Percentiles rank a stretch among this genome's conserved stretches.
phyloP scores from a whole-genome alignment of 2,329 filamentous ascomycete species.

The Penicillium sp. region DNA sequence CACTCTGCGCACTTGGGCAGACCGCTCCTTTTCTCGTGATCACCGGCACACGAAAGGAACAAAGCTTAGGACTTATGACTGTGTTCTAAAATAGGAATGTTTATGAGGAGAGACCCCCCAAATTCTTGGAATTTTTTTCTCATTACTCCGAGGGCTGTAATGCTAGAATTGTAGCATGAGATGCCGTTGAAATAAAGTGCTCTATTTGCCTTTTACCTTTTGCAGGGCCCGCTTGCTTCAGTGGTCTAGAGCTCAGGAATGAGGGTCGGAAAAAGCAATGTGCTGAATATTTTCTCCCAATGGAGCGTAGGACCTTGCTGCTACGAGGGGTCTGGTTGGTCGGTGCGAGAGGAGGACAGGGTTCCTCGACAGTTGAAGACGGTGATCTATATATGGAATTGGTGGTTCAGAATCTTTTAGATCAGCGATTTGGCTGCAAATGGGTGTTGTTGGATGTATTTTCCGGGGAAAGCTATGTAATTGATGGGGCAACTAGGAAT shows the following conservation, averaged over 20 bases:
- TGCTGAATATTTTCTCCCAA: neutral
- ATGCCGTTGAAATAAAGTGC: constrained; percentile 20
- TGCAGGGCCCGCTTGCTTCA: constrained; percentile 7
- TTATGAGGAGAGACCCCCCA: neutral
- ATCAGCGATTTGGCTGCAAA: neutral
- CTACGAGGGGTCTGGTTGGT: neutral
- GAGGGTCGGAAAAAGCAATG: constrained; percentile 6
- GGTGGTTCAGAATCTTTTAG: neutral
- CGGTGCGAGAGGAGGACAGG: neutral
- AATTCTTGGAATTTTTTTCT: neutral
- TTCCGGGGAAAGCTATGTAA: neutral
- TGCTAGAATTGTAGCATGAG: neutral
- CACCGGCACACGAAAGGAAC: neutral
- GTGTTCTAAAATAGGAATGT: neutral
- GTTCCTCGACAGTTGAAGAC: neutral
- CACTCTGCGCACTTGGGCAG: neutral
- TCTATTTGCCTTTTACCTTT: constrained; percentile 10
- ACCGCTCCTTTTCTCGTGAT: constrained; percentile 5
- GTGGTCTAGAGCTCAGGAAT: neutral
- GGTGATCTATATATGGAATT: neutral
- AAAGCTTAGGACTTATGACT: neutral
- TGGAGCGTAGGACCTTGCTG: neutral
- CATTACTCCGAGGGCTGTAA: neutral
- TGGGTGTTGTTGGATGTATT: neutral
- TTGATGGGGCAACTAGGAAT: neutral